Evolutionary conservation across 192 early-diverging fungal genomes (phyloP).

Genomic region (Allomyces arbusculus): DNA sequence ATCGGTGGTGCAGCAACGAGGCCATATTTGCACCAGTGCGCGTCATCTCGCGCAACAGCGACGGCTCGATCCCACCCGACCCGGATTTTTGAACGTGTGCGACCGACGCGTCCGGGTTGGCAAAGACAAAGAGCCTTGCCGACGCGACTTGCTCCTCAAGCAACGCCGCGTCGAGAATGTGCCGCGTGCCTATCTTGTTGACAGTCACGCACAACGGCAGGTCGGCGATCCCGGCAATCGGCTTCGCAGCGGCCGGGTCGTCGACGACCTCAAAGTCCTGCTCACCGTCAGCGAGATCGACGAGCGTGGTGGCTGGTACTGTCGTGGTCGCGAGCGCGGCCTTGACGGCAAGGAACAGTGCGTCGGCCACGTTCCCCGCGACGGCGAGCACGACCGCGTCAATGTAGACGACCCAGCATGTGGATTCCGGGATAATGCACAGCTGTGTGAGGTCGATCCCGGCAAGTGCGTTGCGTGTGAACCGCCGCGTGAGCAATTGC

Average conservation of each 20-base stretch:
- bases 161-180: constrained; percentile 70
- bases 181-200: constrained; percentile 62
- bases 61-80: constrained; percentile 51
- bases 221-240: constrained; percentile 50
- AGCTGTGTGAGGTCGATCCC: constrained; percentile 70
- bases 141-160: constrained; percentile 76
- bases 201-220: constrained; percentile 71
- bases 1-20: no score
- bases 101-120: constrained; percentile 58
- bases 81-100: constrained; percentile 75
- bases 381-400: constrained; percentile 83
- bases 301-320: constrained; percentile 64
- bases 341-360: constrained; percentile 61
- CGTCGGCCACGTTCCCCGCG: constrained; percentile 69
- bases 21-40: no score
- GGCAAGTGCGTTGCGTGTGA: constrained; percentile 52
- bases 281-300: constrained; percentile 56
- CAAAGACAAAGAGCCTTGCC: constrained; percentile 54
- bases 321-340: constrained; percentile 76
- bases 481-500: constrained; percentile 54
- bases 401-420: constrained; percentile 79
- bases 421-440: constrained; percentile 71
- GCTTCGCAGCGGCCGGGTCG: constrained; percentile 62
- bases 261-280: constrained; percentile 86
- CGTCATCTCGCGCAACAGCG: constrained; percentile 52